These are phyloP conservation scores for Naganishia antarctica DNA, from an alignment of 768 basidiomycete species.

Conservation along the genomic window DNA sequence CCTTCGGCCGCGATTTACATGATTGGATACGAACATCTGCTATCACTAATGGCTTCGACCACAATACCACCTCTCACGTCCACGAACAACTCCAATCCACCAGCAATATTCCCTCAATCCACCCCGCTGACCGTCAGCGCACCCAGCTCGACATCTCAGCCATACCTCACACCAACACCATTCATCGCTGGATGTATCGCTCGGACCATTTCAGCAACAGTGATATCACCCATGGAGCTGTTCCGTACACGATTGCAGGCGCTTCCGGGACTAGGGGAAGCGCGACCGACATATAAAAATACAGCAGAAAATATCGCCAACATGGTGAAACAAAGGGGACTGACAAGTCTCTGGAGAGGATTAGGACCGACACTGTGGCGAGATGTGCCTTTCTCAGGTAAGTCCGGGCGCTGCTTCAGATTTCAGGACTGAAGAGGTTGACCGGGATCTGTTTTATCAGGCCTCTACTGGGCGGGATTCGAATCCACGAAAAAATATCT, in stretches of 20 bases:
- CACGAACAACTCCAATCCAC: not conserved
- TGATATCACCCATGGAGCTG: slow-evolving; percentile 48
- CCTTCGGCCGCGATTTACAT: slow-evolving; percentile 91
- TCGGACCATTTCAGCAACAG: slow-evolving; percentile 69
- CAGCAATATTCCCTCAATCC: slow-evolving; percentile 19
- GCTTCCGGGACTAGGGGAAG: slow-evolving; percentile 37
- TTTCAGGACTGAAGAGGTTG: not conserved
- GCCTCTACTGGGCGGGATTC: slow-evolving; percentile 89
- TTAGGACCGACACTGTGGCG: slow-evolving; percentile 89
- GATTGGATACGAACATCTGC: slow-evolving; percentile 85
- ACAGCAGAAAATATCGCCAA: slow-evolving; percentile 54
- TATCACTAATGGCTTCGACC: slow-evolving; percentile 28
- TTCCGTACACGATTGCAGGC: slow-evolving; percentile 47
- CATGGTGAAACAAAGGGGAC: slow-evolving; percentile 62
- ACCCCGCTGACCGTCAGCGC: slow-evolving; percentile 38
- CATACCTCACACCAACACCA: slow-evolving; percentile 58
- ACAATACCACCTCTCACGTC: not conserved
- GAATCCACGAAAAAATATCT: slow-evolving; percentile 71
- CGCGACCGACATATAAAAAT: slow-evolving; percentile 43
- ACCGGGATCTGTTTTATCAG: slow-evolving; percentile 20
- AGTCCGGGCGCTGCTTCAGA: slow-evolving; percentile 7
- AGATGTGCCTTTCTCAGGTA: slow-evolving; percentile 93
- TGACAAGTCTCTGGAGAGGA: slow-evolving; percentile 77
- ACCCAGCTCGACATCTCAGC: slow-evolving; percentile 60
- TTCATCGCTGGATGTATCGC: slow-evolving; percentile 77